Conservation (phyloP, 148 eudicot species). For the Diospyros kaki region DNA sequence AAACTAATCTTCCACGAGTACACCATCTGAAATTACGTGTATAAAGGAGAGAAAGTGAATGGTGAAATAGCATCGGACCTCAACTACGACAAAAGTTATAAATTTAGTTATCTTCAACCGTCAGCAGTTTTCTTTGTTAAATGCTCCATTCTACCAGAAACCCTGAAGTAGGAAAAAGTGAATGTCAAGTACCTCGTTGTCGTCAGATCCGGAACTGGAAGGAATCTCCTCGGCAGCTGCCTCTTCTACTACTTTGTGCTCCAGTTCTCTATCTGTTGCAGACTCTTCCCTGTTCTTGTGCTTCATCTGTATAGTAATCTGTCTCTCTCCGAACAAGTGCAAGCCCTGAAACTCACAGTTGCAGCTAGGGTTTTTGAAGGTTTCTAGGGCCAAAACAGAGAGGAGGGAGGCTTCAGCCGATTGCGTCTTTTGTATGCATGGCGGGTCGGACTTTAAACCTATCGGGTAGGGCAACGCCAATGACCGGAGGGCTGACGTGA, state of each 20-base stretch:
- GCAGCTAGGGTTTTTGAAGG: too few species aligned
- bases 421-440: too few species aligned
- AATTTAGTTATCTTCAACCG: neutral
- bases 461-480: too few species aligned
- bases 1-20: too few species aligned
- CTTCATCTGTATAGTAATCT: neutral
- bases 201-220: slow-evolving; percentile 12
- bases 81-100: neutral
- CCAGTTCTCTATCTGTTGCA: neutral
- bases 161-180: neutral
- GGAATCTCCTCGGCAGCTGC: neutral
- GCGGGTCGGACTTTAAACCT: too few species aligned
- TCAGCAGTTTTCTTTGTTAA: neutral
- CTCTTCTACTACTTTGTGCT: neutral
- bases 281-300: neutral
- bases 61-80: too few species aligned
- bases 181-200: slow-evolving; percentile 6
- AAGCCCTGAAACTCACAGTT: too few species aligned
- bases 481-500: too few species aligned
- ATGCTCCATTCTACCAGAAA: neutral
- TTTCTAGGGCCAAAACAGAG: too few species aligned
- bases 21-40: neutral
- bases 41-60: neutral
- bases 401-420: too few species aligned
- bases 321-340: too few species aligned